Evolutionary conservation across 192 early-diverging fungal species (phyloP), one percentile per base, ranked within the genome.

Genomic region (Gaertneriomyces sp.): DNA sequence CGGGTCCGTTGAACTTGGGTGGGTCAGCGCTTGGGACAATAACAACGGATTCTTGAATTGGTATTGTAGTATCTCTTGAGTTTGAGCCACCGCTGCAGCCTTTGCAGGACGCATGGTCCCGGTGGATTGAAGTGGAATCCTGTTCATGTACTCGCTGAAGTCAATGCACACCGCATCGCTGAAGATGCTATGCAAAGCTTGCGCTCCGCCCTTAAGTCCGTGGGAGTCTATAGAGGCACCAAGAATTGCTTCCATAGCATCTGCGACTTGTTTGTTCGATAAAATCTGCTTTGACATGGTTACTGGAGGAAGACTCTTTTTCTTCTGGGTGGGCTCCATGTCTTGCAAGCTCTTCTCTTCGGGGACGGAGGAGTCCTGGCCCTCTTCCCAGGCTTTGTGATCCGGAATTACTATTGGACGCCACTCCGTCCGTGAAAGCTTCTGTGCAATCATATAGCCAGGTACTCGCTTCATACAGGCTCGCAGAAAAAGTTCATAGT

Each of bases 261-360:
- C 94, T 0, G 94, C 94, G 39, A 93, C 68, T 0, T 87, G 85
- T 53, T 96, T 96, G 60, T 92, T 87, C 4, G 89, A 89, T n/a
- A 94, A 76, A 45, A 53, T 2, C 60, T 75, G 52, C 55, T 20
- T 10, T 10, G 16, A 2, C 51, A 41, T 55, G 12, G 56, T 19
- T 4, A 44, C 54, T 7, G 55, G 53, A 11, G 53, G 52, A n/a
- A 40, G n/a, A 38, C 1, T 52, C 45, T 58, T 66, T n/a, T 8
- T 42, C 53, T 56, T 42, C 10, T 45, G n/a, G 9, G 56, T 45
- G n/a, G 10, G 16, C 53, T 9, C 50, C 41, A 9, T 46, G 38
- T 38, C 8, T 1, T 17, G n/a, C 4, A 43, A 17, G 16, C 16
- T 63, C 42, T 69, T 55, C 47, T 0, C 0, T 8, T n/a, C 40